Evolutionary conservation across 176 grass and related monocot species (phyloP).

Genomic region (Metroxylon sagu): DNA sequence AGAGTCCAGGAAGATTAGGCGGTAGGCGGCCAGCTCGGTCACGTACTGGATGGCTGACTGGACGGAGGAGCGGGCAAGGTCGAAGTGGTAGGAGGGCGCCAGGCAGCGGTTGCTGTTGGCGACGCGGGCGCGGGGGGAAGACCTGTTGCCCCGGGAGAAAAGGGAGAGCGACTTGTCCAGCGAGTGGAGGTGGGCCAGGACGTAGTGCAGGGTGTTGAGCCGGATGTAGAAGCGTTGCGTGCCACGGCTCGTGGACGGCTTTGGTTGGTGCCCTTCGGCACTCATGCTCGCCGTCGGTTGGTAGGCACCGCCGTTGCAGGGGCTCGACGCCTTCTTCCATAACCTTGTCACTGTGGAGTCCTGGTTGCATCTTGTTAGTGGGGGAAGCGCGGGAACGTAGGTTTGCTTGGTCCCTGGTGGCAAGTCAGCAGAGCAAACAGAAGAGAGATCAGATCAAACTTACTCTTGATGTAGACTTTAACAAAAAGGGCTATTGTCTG

Average conservation of each 20-base stretch:
- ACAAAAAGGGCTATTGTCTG: no score
- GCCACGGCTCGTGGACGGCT: slow-evolving; percentile 76
- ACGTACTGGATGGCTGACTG: slow-evolving; percentile 45
- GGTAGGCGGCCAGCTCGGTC: slow-evolving; percentile 59
- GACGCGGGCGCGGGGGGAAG: neutral
- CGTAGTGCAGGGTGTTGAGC: slow-evolving; percentile 82
- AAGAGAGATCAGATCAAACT: no score
- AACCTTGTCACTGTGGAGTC: slow-evolving; percentile 58
- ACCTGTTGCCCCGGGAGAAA: slow-evolving; percentile 16
- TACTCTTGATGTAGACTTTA: no score
- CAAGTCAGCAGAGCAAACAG: no score
- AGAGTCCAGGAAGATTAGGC: slow-evolving; percentile 66
- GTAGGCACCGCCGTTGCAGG: slow-evolving; percentile 25
- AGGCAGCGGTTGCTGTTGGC: slow-evolving; percentile 22
- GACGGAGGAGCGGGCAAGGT: slow-evolving; percentile 32
- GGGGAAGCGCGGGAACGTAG: slow-evolving; percentile 65
- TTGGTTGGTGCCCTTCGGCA: slow-evolving; percentile 45
- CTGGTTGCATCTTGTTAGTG: slow-evolving; percentile 78
- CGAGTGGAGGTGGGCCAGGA: slow-evolving; percentile 48
- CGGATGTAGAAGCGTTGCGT: slow-evolving; percentile 90
- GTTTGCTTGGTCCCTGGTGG: slow-evolving; percentile 51
- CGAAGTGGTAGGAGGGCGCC: slow-evolving; percentile 25
- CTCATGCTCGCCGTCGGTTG: neutral
- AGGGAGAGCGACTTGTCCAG: slow-evolving; percentile 47
- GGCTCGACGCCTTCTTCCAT: slow-evolving; percentile 67